Conservation (phyloP, 805 yeast genomes). For the Lipomyces spencermartinsiae region DNA sequence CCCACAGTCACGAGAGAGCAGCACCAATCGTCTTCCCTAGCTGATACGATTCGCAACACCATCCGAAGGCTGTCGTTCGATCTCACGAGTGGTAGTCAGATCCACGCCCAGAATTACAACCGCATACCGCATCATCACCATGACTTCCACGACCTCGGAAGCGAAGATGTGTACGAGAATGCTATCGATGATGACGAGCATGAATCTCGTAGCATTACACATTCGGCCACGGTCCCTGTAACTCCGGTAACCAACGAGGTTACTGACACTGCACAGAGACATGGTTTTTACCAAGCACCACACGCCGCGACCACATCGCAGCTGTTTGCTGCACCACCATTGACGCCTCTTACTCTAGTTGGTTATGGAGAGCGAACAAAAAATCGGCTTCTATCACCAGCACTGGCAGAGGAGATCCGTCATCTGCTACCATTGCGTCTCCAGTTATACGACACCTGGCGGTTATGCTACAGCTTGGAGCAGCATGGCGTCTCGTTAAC, state of each 20-base stretch:
- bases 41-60: constrained; percentile 38
- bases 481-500: constrained; percentile 89
- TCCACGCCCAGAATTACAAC: background rate
- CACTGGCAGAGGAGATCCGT: constrained; percentile 77
- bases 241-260: background rate
- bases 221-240: constrained; percentile 18
- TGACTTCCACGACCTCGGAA: constrained; percentile 36
- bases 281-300: background rate
- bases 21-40: constrained; percentile 20
- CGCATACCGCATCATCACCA: constrained; percentile 35
- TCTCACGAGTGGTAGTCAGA: constrained; percentile 12
- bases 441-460: constrained; percentile 81
- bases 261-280: background rate
- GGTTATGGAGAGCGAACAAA: constrained; percentile 70
- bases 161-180: constrained; percentile 24
- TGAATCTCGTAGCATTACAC: background rate
- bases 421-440: constrained; percentile 75
- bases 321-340: constrained; percentile 46
- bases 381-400: constrained; percentile 61
- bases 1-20: constrained; percentile 4
- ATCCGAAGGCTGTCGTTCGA: constrained; percentile 36
- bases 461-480: constrained; percentile 78
- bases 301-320: constrained; percentile 12
- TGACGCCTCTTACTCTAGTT: constrained; percentile 59
- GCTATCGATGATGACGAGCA: constrained; percentile 15